Evolutionary conservation across 1,139 yeast species (phyloP), one percentile per base, ranked within the genome.

Genomic region (Pichia sp.): DNA sequence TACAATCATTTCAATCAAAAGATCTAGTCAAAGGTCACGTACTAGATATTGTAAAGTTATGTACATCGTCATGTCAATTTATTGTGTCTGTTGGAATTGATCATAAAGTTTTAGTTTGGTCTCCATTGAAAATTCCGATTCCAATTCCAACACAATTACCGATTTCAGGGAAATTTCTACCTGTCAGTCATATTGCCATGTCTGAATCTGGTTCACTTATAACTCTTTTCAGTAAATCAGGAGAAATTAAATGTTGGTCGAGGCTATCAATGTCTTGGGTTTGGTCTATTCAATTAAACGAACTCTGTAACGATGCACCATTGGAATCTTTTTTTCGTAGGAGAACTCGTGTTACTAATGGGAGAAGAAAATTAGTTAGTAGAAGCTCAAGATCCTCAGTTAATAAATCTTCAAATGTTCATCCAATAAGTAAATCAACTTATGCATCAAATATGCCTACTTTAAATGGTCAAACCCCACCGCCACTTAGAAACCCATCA

Each of bases 51-150:
- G 73, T 85, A 41, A 76, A 76, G 56, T 70, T 87, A 16, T 70
- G 73, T 18, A 77, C 88, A 1, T 81, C 84, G 36, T 72, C 75
- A 48, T 76, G 77, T 60, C 84, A 84, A 14, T 83, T 76, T 62
- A 71, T 87, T 42, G 83, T 85, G 0, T 77, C 91, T 0, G 75
- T 85, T 33, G 91, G 91, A 5, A 69, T 88, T 60, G 95, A 87
- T 62, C 90, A 84, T 60, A 80, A 75, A 54, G 73, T 87, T 1
- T 67, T 81, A 41, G 79, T 87, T 13, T 87, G 95, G 95, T 81
- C 88, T 1, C 95, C 93, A 2, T 68, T 82, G 49, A 68, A 74
- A 3, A 63, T 63, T 19, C 87, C 70, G 56, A 70, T 62, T 60
- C 83, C 73, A 54, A 71, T 53, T 49, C 84, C 72, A 56, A 78